Conservation (phyloP, 371 early-diverging fungal genomes). For the Haplosporangium sp. region DNA sequence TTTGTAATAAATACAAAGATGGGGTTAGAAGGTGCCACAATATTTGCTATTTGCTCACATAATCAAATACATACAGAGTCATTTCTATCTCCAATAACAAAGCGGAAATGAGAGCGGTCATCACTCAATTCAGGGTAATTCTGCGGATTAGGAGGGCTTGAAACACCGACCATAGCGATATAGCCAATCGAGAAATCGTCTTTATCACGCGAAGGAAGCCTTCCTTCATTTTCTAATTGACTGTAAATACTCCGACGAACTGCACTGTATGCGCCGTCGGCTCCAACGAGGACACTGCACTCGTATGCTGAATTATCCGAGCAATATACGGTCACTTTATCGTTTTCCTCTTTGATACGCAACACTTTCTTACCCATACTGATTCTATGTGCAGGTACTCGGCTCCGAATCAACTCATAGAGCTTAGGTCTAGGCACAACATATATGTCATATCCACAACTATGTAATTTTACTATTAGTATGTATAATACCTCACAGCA, state of each 20-base stretch:
- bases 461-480: not conserved
- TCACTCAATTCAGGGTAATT: conserved; percentile 16
- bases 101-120: not conserved
- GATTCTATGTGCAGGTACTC: conserved; percentile 14
- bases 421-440: conserved; percentile 12
- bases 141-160: conserved; percentile 10
- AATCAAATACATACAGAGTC: not conserved
- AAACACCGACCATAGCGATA: conserved; percentile 14
- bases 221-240: conserved; percentile 6
- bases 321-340: conserved; percentile 16
- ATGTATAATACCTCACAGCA: too few species aligned
- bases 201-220: conserved; percentile 1
- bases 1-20: not conserved
- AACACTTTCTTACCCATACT: conserved; percentile 8
- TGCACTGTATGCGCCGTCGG: conserved; percentile 14
- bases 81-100: not conserved
- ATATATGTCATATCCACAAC: conserved; percentile 11
- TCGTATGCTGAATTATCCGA: conserved; percentile 10
- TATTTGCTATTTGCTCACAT: not conserved
- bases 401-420: conserved; percentile 6
- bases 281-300: conserved; percentile 26
- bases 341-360: not conserved
- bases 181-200: conserved; percentile 9
- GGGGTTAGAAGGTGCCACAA: not conserved
- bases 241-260: conserved; percentile 27